Evolutionary conservation across 176 grass and related monocot genomes (phyloP).

Genomic region (Phyllostachys edulis): DNA sequence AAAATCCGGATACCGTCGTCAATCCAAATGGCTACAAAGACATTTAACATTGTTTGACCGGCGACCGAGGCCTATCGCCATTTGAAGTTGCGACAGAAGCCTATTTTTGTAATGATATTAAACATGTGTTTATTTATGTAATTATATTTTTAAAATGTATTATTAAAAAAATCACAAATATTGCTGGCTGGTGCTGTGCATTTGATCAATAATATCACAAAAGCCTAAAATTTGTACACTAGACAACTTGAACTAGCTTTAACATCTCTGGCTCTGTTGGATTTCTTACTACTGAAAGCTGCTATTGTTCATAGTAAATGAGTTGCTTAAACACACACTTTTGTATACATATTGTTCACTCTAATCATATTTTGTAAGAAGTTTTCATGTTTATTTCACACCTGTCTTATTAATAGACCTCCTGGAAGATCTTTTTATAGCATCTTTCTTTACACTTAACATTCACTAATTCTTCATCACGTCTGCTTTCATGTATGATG

Average conservation of each 20-base stretch:
- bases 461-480: not conserved
- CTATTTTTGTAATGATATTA: too few relatives aligned
- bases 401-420: not conserved
- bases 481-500: not conserved
- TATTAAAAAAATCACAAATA: too few relatives aligned
- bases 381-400: not conserved
- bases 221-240: not conserved
- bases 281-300: not conserved
- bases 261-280: not conserved
- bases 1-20: too few relatives aligned
- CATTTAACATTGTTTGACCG: too few relatives aligned
- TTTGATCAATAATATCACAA: not conserved
- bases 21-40: too few relatives aligned
- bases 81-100: too few relatives aligned
- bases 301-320: not conserved
- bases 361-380: not conserved
- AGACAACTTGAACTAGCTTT: not conserved
- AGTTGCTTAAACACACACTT: not conserved
- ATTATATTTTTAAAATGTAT: too few relatives aligned
- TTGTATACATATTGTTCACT: not conserved
- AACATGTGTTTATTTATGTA: too few relatives aligned
- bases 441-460: not conserved
- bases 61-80: too few relatives aligned
- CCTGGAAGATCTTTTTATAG: not conserved
- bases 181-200: not conserved